These are phyloP conservation scores for Dichotomocladium elegans DNA, from an alignment of 371 early-diverging fungal species.

Conservation along the genomic window DNA sequence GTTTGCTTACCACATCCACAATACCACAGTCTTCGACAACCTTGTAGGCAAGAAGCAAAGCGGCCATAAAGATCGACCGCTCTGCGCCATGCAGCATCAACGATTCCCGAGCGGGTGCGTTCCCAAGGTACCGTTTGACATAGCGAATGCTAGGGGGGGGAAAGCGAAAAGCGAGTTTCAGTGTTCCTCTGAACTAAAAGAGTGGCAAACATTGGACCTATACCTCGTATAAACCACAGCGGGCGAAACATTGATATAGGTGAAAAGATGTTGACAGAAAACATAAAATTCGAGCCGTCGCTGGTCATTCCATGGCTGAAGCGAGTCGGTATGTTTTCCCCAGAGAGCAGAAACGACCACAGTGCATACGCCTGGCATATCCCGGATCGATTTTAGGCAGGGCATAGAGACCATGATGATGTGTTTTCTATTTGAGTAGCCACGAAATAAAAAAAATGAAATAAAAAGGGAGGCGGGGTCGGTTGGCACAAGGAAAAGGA, in stretches of 20 bases:
- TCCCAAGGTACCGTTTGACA: slow-evolving; percentile 15
- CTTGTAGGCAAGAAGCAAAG: slow-evolving; percentile 31
- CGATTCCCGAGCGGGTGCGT: background rate
- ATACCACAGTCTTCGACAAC: slow-evolving; percentile 30
- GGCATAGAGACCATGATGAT: slow-evolving; percentile 1
- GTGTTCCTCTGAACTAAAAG: background rate
- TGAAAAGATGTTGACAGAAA: slow-evolving; percentile 1
- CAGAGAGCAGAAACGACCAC: slow-evolving; percentile 5
- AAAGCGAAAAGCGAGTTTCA: background rate
- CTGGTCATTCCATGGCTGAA: slow-evolving; percentile 2
- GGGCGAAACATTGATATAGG: slow-evolving; percentile 7
- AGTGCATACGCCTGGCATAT: slow-evolving; percentile 7
- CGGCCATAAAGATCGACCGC: slow-evolving; percentile 27
- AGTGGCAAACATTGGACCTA: background rate
- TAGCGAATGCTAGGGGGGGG: slow-evolving; percentile 22
- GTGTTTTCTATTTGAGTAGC: too few species aligned
- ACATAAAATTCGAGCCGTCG: slow-evolving; percentile 8
- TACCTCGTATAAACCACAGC: slow-evolving; percentile 30
- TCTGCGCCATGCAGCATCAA: slow-evolving; percentile 16
- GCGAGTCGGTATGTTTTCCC: background rate
- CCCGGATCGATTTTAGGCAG: slow-evolving; percentile 3
- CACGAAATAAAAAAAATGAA: too few species aligned
- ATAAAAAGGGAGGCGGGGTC: too few species aligned
- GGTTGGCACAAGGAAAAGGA: too few species aligned
- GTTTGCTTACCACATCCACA: slow-evolving; percentile 22